Percentiles rank a stretch among this genome's conserved stretches.
These are phyloP conservation scores for Flagelloscypha sp. DNA, from an alignment of 768 basidiomycete genomes.

Conservation along the genomic window DNA sequence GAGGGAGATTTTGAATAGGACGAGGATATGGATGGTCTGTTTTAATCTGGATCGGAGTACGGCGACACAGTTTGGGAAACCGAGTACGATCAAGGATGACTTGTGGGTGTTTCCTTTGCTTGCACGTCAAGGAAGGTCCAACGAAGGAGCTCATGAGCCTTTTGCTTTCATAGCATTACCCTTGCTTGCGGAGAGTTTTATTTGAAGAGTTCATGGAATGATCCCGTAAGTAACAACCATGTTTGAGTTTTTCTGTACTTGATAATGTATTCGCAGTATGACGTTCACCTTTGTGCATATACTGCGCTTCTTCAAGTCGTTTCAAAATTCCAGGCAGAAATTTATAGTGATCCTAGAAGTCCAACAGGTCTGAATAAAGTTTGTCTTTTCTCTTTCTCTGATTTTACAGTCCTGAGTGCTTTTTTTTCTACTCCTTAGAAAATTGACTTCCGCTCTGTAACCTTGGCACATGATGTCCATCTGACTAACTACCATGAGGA, in stretches of 20 bases:
- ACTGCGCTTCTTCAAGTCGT: constrained; percentile 63
- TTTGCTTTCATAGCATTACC: constrained; percentile 39
- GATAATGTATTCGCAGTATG: constrained; percentile 38
- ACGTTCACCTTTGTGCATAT: constrained; percentile 70
- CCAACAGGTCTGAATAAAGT: constrained; percentile 69
- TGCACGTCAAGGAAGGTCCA: too few species aligned
- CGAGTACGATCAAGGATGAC: constrained; percentile 82
- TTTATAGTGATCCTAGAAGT: constrained; percentile 62
- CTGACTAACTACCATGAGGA: constrained; percentile 56
- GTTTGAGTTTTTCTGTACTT: constrained; percentile 5
- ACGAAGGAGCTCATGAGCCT: background rate
- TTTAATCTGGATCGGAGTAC: constrained; percentile 85
- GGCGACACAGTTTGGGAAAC: constrained; percentile 85
- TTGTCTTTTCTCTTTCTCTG: constrained; percentile 5
- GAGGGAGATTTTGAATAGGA: constrained; percentile 77
- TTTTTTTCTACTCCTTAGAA: constrained; percentile 37
- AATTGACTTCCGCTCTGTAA: constrained; percentile 61
- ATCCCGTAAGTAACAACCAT: constrained; percentile 30
- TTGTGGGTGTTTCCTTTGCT: constrained; percentile 35
- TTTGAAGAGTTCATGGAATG: constrained; percentile 55
- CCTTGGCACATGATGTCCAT: constrained; percentile 48
- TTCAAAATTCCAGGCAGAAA: constrained; percentile 66
- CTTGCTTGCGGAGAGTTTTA: constrained; percentile 73
- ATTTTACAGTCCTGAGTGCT: constrained; percentile 5
- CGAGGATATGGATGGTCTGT: constrained; percentile 86